Evolutionary conservation across 139 green algal species (phyloP), one percentile per base, ranked within the genome.

Genomic region (Chlorella sp.): DNA sequence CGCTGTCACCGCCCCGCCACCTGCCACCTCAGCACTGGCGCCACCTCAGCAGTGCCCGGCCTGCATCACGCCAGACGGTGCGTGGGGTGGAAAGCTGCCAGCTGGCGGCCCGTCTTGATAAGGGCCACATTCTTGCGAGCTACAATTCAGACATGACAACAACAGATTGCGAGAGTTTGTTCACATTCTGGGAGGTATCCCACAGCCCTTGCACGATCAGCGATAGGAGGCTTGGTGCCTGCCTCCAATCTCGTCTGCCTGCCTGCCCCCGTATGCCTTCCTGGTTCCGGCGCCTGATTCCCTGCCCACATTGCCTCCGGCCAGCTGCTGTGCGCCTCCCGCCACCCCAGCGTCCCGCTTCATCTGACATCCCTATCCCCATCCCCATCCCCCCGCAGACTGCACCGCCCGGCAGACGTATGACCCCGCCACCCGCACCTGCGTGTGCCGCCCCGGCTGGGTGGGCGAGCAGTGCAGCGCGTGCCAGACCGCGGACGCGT

Each of bases 401-500:
- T 93, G 93, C 78, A 78, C 86, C 48, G 85, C 81, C 57, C 84
- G 83, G 34, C 89, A 92, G 89, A 32, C 34, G 32, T 68, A 76
- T 18, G 73, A 91, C 48, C n/a, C 82, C 22, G 32, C 78, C 14
- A 85, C 86, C 5, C 60, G 77, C 66, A 34, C 37, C 11, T 91
- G 91, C 83, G 78, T 83, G 30, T 91, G 91, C 30, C 26, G 68
- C 24, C 77, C 82, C n/a, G 93, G 86, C 32, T 95, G 86, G 83
- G 39, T 36, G 30, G 93, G 93, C 14, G 64, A 78, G 24, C 77
- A 75, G 39, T 95, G 93, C 86, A 83, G 91, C 30, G 32, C 86
- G 32, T 95, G 93, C 81, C 40, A 36, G 26, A 85, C 83, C 3
- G 86, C 93, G 76, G 48, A 48, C 21, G 93, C 92, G 15, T 95